These are phyloP conservation scores for Chaetomiaceae sp. DNA, from an alignment of 2,329 filamentous ascomycete genomes.

Conservation along the genomic window DNA sequence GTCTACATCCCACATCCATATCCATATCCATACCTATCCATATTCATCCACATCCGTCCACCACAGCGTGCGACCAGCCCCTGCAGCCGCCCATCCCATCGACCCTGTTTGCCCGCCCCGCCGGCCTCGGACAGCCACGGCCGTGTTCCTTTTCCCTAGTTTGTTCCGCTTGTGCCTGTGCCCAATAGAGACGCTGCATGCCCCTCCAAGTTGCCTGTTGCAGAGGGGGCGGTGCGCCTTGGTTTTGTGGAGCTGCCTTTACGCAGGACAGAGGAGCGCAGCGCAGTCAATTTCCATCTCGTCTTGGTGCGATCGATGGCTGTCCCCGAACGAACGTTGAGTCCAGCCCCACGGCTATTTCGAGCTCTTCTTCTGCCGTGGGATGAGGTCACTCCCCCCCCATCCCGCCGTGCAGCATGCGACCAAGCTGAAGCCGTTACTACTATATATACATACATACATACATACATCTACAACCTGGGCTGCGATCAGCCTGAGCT, in stretches of 20 bases:
- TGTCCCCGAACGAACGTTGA: neutral
- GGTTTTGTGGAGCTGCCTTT: too few relatives aligned
- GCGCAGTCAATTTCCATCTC: too few relatives aligned
- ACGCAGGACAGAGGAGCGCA: too few relatives aligned
- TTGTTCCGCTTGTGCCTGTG: slow-evolving; percentile 1
- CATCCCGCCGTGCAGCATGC: neutral
- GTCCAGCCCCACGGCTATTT: neutral
- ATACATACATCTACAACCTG: neutral
- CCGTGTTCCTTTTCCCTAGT: neutral
- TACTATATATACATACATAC: slow-evolving; percentile 1
- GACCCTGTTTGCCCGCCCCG: slow-evolving; percentile 4
- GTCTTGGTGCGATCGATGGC: too few relatives aligned
- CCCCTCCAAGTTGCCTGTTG: too few relatives aligned
- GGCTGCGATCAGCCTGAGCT: neutral
- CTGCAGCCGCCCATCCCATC: slow-evolving; percentile 8
- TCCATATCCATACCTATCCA: neutral
- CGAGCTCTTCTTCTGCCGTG: neutral
- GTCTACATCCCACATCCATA: neutral
- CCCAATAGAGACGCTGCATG: neutral
- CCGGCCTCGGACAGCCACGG: neutral
- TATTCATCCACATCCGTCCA: too few relatives aligned
- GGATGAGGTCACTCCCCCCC: neutral
- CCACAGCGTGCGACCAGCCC: slow-evolving; percentile 4
- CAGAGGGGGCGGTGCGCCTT: too few relatives aligned
- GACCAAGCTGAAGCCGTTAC: neutral